These are phyloP conservation scores for Protomyces inundatus DNA, from an alignment of 1,139 yeast species.

Conservation along the genomic window DNA sequence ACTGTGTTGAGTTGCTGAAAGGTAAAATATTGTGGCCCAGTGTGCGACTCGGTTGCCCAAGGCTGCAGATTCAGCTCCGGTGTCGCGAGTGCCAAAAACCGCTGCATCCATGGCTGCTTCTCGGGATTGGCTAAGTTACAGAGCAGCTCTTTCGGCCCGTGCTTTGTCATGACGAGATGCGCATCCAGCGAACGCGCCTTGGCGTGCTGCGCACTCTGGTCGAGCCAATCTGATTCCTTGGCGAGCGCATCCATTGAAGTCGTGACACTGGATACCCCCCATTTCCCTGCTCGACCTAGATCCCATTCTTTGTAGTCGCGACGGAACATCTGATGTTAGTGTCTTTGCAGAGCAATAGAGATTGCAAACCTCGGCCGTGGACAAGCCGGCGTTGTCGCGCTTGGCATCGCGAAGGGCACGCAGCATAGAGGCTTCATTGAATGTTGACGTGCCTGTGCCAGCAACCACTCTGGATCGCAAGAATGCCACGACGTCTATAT, in stretches of 20 bases:
- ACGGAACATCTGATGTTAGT: conserved; percentile 55
- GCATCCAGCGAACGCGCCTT: conserved; percentile 48
- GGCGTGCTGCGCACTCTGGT: conserved; percentile 37
- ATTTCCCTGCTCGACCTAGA: conserved; percentile 47
- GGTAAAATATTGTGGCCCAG: not conserved
- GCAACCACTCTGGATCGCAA: conserved; percentile 38
- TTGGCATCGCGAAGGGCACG: conserved; percentile 51
- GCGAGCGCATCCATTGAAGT: conserved; percentile 53
- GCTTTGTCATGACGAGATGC: conserved; percentile 48
- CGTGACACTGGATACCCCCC: conserved; percentile 71
- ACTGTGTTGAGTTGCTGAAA: conserved; percentile 13
- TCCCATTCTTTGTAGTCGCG: conserved; percentile 80
- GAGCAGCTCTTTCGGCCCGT: conserved; percentile 17
- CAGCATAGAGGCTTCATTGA: conserved; percentile 37
- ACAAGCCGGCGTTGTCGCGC: conserved; percentile 42
- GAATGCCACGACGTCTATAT: conserved; percentile 44
- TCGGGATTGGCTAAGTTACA: not conserved
- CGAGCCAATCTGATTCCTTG: conserved; percentile 25
- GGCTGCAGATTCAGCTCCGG: conserved; percentile 6
- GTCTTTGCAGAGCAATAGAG: conserved; percentile 48
- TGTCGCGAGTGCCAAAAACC: conserved; percentile 6
- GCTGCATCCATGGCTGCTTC: not conserved
- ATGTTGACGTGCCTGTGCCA: not conserved
- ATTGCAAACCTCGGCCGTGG: conserved; percentile 24
- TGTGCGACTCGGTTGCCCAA: not conserved